These are phyloP conservation scores for Quercus aquifolioides DNA, from an alignment of 306 rosid species.

Conservation along the genomic window DNA sequence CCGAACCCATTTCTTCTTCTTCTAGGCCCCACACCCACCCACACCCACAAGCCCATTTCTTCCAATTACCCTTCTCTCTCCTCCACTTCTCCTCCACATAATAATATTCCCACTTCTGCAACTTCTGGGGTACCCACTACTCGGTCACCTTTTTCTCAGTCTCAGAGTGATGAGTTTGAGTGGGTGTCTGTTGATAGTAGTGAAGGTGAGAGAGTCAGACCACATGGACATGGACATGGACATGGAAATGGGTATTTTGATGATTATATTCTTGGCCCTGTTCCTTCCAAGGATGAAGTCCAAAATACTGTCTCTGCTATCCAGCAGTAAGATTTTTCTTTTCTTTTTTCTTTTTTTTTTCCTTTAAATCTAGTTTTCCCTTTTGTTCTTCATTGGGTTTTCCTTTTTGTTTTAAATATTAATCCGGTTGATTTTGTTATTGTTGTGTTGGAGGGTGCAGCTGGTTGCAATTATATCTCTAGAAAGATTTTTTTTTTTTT, in stretches of 20 bases:
- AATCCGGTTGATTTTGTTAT: background rate
- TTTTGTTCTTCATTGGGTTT: background rate
- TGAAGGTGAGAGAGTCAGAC: conserved; percentile 13
- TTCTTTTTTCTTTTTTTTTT: background rate
- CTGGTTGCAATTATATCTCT: background rate
- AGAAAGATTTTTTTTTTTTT: background rate
- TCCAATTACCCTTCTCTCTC: conserved; percentile 20
- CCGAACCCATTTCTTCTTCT: conserved; percentile 21
- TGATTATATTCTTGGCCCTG: conserved; percentile 30
- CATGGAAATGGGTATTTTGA: conserved; percentile 8
- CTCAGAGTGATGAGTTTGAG: conserved; percentile 35
- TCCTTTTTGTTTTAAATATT: background rate
- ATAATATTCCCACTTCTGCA: conserved; percentile 12
- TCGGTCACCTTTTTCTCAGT: conserved; percentile 14
- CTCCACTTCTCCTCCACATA: conserved; percentile 20
- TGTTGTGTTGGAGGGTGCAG: background rate
- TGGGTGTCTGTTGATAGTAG: conserved; percentile 38
- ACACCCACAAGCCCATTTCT: conserved; percentile 2
- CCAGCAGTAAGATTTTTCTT: conserved; percentile 30
- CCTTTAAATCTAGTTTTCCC: background rate
- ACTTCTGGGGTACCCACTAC: conserved; percentile 8
- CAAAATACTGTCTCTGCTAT: conserved; percentile 45
- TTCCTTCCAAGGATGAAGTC: conserved; percentile 52
- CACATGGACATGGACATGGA: no score
- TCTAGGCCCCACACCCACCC: conserved; percentile 14